Base-by-base conservation (phyloP, 495 filamentous ascomycete genomes). In the Symbiotaphrina buchneri region DNA sequence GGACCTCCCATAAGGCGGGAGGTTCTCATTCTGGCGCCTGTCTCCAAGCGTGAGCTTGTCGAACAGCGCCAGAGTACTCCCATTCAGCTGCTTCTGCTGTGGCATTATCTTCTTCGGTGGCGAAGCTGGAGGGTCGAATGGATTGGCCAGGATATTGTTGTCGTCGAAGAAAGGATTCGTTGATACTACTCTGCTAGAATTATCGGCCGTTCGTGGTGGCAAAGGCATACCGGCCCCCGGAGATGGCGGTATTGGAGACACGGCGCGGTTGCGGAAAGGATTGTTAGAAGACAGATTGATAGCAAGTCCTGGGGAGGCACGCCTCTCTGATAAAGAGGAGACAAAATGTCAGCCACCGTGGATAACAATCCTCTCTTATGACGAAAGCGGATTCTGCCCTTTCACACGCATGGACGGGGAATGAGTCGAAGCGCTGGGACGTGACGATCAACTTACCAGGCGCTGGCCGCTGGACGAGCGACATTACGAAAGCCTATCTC, bases 201-300 rank as follows among this genome's bases (percentile, higher is more conserved):
- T 63, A 46, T 61, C 56, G 41, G 63, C 59, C 39, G 39, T 44
- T 17, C 21, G 16, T 53, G 59, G 44, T 46, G 53, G 29, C 43
- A 55, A 30, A 36, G 49, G 30, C 44, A 49, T 34, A 30, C 38
- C 18, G 31, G 38, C 30, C 23, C 39, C 42, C 21, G 47, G 41
- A 11, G 41, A 33, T 27, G 37, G 21, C n/a, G 39, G 38, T 19
- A 23, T 34, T 30, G 80, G 83, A 35, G 84, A 87, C 5, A 65
- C 55, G 27, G 78, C 72, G 41, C 77, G 75, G 51, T 91, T 91
- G 58, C 87, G 74, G 49, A 97, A 97, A n/a, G 87, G 87, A 45
- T 97, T 97, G 61, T 95, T 95, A 39, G 87, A 95, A 36, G 70
- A 35, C 18, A 56, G n/a, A n/a, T n/a, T n/a, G n/a, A n/a, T n/a